Conservation (phyloP, 495 filamentous ascomycete genomes). For the Penicillium cinerascens region DNA sequence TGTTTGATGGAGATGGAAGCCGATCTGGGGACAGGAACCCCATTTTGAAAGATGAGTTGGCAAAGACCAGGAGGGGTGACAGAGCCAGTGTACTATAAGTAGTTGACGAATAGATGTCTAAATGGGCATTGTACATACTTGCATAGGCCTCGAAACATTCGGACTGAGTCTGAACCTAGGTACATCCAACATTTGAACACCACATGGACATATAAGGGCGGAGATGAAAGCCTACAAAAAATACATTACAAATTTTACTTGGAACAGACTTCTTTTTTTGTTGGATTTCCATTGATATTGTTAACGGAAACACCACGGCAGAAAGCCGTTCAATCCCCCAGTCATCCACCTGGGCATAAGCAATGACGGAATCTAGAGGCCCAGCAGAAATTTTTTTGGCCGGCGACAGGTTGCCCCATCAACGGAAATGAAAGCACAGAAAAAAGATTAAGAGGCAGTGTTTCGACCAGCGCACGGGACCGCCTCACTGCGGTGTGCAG, state of each 20-base stretch:
- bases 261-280: neutral
- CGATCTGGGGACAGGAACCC: constrained; percentile 27
- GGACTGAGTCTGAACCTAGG: no score
- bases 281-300: neutral
- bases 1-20: constrained; percentile 53
- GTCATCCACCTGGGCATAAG: constrained; percentile 2
- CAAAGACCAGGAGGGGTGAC: constrained; percentile 29
- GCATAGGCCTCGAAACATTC: neutral
- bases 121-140: neutral
- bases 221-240: no score
- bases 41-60: constrained; percentile 39
- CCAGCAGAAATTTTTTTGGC: constrained; percentile 28
- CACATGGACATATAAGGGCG: no score
- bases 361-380: constrained; percentile 15
- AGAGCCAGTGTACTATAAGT: constrained; percentile 26
- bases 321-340: constrained; percentile 10
- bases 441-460: constrained; percentile 42
- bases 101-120: neutral
- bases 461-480: constrained; percentile 65
- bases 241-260: neutral
- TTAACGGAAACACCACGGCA: constrained; percentile 21
- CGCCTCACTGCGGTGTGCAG: constrained; percentile 49
- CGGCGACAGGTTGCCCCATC: constrained; percentile 15
- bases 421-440: constrained; percentile 15
- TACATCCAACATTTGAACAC: no score